Evolutionary conservation across 2,329 filamentous ascomycete genomes (phyloP), one percentile per base, ranked within the genome.

Genomic region (Colletotrichum sp.): DNA sequence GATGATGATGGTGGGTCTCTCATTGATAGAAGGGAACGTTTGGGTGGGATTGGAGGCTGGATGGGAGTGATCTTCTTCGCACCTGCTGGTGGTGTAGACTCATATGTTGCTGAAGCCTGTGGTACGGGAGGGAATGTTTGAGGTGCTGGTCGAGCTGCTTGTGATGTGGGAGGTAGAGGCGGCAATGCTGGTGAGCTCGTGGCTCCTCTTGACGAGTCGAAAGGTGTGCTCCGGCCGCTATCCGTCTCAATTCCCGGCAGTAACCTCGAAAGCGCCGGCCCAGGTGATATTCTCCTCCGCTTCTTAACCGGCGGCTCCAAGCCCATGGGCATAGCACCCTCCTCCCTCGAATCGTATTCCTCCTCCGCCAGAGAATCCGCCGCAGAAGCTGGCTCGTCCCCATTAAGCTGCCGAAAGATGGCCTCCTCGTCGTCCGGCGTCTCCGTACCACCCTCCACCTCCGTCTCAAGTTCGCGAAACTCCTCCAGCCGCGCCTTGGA

Each of bases 401-500:
- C 77, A 13, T 69, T 61, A 3, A 77, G 73, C 18, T 77, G 77
- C 8, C 67, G 52, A 15, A 58, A 72, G 4, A 77, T 72, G 4
- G 70, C 73, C 5, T 76, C 64, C 9, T 76, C 71, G 18, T 83
- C 81, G 13, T 78, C 82, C 8, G 74, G 72, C 1, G 6, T 83
- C 8, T 71, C 67, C 21, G 83, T 80, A 8, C 78, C 82, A 5
- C 75, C 68, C 4, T 84, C 81, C 3, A 28, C 36, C 4, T 78
- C 76, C 8, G 70, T 71, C 30, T 83, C 81, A 1, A 62, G 16
- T n/a, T 38, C 70, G 21, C 34, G 82, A 13, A 84, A 83, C 2
- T 82, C 83, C 15, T 77, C 72, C 21, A 83, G 58, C 13, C 78
- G 80, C 3, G 77, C 76, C 77, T 87, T 86, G 2, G 81, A 79